Percentiles rank a stretch among this genome's conserved stretches.
Conservation (phyloP, 1,284 basidiomycete species). For the Fomitopsis schrenkii region DNA sequence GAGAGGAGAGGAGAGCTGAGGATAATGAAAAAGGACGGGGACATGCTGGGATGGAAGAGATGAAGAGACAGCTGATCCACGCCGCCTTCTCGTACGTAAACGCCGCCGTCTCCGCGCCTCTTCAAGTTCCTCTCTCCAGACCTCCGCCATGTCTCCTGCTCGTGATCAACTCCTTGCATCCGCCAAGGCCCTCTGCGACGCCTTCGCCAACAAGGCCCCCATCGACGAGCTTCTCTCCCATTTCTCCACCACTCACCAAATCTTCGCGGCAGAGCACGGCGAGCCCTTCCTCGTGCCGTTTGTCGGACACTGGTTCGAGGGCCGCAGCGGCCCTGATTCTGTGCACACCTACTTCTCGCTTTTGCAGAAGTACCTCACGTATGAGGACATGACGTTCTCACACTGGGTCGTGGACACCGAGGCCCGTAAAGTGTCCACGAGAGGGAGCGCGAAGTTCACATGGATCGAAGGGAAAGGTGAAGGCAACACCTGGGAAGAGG, state of each 20-base stretch:
- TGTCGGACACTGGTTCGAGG: constrained; percentile 46
- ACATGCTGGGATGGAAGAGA: neutral
- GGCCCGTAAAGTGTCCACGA: constrained; percentile 45
- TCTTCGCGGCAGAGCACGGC: constrained; percentile 55
- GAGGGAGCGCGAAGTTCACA: constrained; percentile 51
- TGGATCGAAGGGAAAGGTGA: constrained; percentile 43
- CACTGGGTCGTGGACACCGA: constrained; percentile 41
- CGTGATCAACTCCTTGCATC: constrained; percentile 36
- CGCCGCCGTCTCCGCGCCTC: neutral
- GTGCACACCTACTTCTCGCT: constrained; percentile 47
- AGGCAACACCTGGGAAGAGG: constrained; percentile 54
- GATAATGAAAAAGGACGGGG: neutral
- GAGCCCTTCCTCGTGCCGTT: constrained; percentile 52
- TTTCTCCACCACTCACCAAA: constrained; percentile 45
- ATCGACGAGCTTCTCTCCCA: constrained; percentile 40
- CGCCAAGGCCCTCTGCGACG: constrained; percentile 47
- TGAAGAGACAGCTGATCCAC: neutral
- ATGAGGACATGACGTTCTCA: constrained; percentile 38
- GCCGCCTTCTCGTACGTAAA: neutral
- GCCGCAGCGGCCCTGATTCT: constrained; percentile 30
- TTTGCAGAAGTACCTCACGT: constrained; percentile 40
- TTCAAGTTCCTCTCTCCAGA: neutral
- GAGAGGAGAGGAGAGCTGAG: neutral
- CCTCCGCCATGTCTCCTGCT: constrained; percentile 11
- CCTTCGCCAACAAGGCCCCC: constrained; percentile 43